Conservation (phyloP, 495 filamentous ascomycete species). For the Penicillium taxi region DNA sequence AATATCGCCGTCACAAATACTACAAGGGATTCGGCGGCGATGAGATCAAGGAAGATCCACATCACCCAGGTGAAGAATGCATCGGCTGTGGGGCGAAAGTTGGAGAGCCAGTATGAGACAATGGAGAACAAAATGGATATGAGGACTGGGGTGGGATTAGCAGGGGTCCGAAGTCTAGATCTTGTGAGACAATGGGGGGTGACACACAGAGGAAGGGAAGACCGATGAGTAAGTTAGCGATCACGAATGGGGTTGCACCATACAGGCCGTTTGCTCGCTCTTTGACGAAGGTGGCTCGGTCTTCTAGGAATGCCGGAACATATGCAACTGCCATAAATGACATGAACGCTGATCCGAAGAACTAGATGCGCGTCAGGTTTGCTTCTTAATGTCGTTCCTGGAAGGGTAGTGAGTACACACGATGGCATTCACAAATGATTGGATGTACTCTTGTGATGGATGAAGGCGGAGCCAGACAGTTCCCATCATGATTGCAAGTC, state of each 20-base stretch:
- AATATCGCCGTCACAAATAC: constrained; percentile 64
- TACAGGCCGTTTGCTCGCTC: constrained; percentile 78
- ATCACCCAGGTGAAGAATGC: constrained; percentile 75
- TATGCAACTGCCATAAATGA: constrained; percentile 88
- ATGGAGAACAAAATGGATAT: constrained; percentile 67
- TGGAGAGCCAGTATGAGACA: constrained; percentile 70
- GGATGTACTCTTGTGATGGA: constrained; percentile 57
- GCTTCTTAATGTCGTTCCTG: neutral
- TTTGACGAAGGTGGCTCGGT: constrained; percentile 63
- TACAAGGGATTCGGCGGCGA: constrained; percentile 74
- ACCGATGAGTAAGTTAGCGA: constrained; percentile 76
- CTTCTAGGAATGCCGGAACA: constrained; percentile 74
- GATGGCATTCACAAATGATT: constrained; percentile 73
- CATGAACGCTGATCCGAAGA: constrained; percentile 82
- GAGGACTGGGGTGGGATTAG: constrained; percentile 36
- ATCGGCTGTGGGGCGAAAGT: constrained; percentile 56
- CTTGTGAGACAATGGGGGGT: neutral
- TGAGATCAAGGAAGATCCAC: constrained; percentile 78
- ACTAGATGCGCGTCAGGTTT: constrained; percentile 26
- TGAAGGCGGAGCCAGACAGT: constrained; percentile 72
- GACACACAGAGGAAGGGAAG: constrained; percentile 59
- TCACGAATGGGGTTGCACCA: constrained; percentile 59
- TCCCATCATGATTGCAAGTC: constrained; percentile 77
- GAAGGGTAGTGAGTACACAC: constrained; percentile 19
- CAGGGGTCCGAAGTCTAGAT: neutral